phyloP scores from a whole-genome alignment of 257 asterid species.

The Nicotiana attenuata region DNA sequence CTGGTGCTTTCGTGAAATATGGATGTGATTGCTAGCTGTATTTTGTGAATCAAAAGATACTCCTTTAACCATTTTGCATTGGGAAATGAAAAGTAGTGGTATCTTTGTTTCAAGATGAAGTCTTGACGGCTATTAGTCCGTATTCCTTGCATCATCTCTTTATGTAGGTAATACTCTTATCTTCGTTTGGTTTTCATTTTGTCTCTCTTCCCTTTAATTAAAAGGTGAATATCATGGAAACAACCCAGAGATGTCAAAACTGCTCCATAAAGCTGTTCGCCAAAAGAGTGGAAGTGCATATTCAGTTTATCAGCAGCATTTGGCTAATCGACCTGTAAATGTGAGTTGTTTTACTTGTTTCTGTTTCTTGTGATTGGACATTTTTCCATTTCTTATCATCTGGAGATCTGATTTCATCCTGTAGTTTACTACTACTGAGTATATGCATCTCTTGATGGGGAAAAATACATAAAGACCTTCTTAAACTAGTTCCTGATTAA shows the following conservation, averaged over 20 bases:
- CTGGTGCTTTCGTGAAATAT: neutral
- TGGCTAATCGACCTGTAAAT: constrained; percentile 92
- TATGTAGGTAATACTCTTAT: neutral
- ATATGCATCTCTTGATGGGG: neutral
- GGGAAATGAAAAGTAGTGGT: constrained; percentile 1
- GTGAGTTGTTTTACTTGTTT: constrained; percentile 43
- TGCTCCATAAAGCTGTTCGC: constrained; percentile 97
- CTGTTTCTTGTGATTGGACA: neutral
- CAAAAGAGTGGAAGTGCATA: constrained; percentile 89
- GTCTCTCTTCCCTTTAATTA: constrained; percentile 16
- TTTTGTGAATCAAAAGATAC: neutral
- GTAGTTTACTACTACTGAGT: neutral
- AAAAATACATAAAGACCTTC: no score
- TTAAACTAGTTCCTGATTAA: no score
- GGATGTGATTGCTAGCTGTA: neutral
- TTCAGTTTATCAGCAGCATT: constrained; percentile 90
- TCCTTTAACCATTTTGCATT: neutral
- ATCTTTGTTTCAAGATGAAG: neutral
- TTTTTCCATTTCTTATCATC: constrained; percentile 4
- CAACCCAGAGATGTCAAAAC: constrained; percentile 98
- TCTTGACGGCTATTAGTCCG: neutral
- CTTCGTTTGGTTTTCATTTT: neutral
- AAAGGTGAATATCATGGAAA: constrained; percentile 96
- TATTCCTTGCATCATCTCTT: neutral
- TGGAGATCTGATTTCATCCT: neutral